Base-by-base conservation (phyloP, 495 filamentous ascomycete genomes). In the Lepidopterella palustris region DNA sequence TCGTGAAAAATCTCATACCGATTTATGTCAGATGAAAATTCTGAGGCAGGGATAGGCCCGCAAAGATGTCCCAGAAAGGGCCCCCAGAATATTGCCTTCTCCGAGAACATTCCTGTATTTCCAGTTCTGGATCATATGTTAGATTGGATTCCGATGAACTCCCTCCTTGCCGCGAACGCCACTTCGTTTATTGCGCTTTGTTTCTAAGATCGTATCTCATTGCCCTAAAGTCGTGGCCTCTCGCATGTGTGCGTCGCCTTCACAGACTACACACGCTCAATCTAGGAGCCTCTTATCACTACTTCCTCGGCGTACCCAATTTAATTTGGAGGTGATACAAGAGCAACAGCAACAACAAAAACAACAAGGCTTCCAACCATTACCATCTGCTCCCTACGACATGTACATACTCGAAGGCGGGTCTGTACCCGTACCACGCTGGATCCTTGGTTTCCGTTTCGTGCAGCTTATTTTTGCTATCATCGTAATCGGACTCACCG, bases 401-500 rank as follows among this genome's bases (percentile, higher is more conserved):
- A 60, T 65, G 53, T 60, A 57, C 27, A 56, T 53, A 47, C 59
- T 59, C 51, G 52, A 57, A 39, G 63, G 63, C 26, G 59, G 63
- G 21, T 35, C 59, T 2, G 59, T 62, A 0, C 47, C 60, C 20
- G 26, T 60, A 21, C 60, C 64, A 11, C 54, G 52, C n/a, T 67
- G 60, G 64, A 60, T 63, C 53, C 64, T 67, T 26, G 39, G 53
- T 26, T 45, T 63, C 47, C 60, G 60, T 23, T 13, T 50, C n/a
- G 32, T 67, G 40, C 60, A 67, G 31, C 47, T 63, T 29, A 25
- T 67, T 29, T 63, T 67, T 45, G 56, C 60, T 20, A 24, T 60
- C 31, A 24, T 63, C 18, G 42, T 58, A 20, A 25, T 67, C 29
- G 60, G 45, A 3, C 50, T 64, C 13, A 64, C 57, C 8, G 58